These are phyloP conservation scores for Zygoascus flipseniorum DNA, from an alignment of 805 yeast genomes.

Conservation along the genomic window DNA sequence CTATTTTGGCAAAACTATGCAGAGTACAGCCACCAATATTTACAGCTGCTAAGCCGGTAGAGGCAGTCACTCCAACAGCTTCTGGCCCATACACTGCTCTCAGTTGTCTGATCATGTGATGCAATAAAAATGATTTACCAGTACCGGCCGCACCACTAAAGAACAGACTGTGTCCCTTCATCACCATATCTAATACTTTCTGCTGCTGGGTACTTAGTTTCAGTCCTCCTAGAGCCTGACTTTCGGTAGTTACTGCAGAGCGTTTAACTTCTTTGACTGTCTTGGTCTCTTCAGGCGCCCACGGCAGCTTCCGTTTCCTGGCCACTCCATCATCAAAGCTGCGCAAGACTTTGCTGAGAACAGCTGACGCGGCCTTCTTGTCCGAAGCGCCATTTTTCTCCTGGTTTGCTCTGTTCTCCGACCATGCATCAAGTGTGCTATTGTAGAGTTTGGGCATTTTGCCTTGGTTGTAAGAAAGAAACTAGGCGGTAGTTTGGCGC, in stretches of 20 bases:
- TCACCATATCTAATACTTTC: conserved; percentile 49
- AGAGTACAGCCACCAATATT: conserved; percentile 85
- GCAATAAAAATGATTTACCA: conserved; percentile 80
- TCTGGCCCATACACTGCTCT: conserved; percentile 33
- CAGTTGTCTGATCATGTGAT: conserved; percentile 51
- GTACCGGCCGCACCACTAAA: conserved; percentile 99
- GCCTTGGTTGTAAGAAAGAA: neutral
- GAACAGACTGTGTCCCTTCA: conserved; percentile 51
- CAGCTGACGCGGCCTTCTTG: neutral
- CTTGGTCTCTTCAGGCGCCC: neutral
- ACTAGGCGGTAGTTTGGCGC: neutral
- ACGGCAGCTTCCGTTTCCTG: neutral
- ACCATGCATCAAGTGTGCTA: neutral
- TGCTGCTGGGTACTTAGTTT: conserved; percentile 36
- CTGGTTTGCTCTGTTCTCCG: neutral
- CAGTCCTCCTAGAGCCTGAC: neutral
- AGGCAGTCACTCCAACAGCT: conserved; percentile 79
- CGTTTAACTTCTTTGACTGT: neutral
- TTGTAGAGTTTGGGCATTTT: neutral
- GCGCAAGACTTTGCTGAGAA: neutral
- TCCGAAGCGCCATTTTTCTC: neutral
- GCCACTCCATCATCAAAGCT: neutral
- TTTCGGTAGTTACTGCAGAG: neutral
- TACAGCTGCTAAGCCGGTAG: conserved; percentile 92
- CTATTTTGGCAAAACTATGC: conserved; percentile 77